Evolutionary conservation across 75 land plant genomes (phyloP), one percentile per base, ranked within the genome.

Genomic region (Azolla pinnata): DNA sequence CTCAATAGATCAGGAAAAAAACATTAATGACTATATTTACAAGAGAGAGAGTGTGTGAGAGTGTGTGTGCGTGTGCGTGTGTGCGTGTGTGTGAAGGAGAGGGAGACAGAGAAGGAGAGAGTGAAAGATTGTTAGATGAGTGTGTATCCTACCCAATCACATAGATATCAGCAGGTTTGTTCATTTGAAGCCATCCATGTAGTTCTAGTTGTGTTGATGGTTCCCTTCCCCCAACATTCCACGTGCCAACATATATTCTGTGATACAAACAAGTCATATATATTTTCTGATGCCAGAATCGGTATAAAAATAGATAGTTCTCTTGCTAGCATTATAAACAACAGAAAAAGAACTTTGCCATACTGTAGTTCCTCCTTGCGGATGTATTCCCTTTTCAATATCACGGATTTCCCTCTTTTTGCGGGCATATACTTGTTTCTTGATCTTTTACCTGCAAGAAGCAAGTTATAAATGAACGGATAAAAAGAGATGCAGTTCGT

Each of bases 221-320:
- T 29, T 65, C 17, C 61, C 66, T 78, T 33, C 97, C 97, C 33
- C 80, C 97, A 58, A 82, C 93, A 78, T 91, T 91, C 97, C 97
- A 91, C 51, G 93, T 87, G 0, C 81, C 77, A 23, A 82, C 86
- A 65, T 79, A 75, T 44, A 90, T 59, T 54, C 97, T 90, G 62
- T 19, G 23, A 16, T 1, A 61, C 30, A 23, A 21, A 24, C 14
- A 14, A 24, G 54, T 12, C 24, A 27, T 25, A 2, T 52, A 2
- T 27, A 23, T 2, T 24, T 20, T 48, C 51, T 8, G 24, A 35
- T 12, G 12, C 40, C 40, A 35, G 5, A 12, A 35, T 5, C n/a
- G n/a, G n/a, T n/a, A n/a, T n/a, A n/a, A n/a, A n/a, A n/a, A n/a
- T n/a, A n/a, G n/a, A n/a, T n/a, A n/a, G n/a, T n/a, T n/a, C n/a